Evolutionary conservation across 2,329 filamentous ascomycete species (phyloP).

Genomic region (Alternaria consortialis): DNA sequence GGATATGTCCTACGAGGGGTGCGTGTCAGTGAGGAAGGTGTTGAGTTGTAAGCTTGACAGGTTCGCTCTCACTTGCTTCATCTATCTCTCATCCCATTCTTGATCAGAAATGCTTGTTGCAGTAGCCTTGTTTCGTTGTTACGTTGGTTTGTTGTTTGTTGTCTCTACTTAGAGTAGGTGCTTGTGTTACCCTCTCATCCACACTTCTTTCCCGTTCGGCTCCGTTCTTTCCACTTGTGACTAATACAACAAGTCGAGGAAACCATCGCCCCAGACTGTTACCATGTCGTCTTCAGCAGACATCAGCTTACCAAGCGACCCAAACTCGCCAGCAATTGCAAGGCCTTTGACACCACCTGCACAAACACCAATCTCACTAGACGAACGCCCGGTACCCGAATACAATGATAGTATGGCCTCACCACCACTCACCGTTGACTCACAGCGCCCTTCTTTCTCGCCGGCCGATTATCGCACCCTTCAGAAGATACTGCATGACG

Average conservation of each 20-base stretch:
- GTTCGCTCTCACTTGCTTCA: neutral
- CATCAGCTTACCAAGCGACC: slow-evolving; percentile 4
- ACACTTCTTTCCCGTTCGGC: neutral
- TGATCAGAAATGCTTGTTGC: neutral
- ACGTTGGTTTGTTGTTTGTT: slow-evolving; percentile 7
- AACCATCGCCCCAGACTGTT: neutral
- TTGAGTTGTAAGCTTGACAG: slow-evolving; percentile 19
- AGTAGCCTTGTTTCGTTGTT: neutral
- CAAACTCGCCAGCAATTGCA: neutral
- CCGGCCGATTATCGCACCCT: slow-evolving; percentile 24
- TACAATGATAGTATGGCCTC: neutral
- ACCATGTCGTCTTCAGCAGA: neutral
- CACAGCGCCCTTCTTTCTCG: neutral
- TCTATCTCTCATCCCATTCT: neutral
- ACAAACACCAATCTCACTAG: neutral
- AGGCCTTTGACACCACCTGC: neutral
- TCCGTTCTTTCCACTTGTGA: neutral
- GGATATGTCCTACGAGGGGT: slow-evolving; percentile 45
- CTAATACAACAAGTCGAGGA: neutral
- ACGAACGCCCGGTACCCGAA: neutral
- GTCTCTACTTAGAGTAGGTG: neutral
- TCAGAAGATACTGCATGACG: slow-evolving; percentile 17
- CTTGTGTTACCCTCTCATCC: neutral
- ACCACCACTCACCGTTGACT: neutral
- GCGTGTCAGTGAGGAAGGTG: slow-evolving; percentile 41